phyloP scores from a whole-genome alignment of 2,329 filamentous ascomycete genomes.

The Colletotrichum nymphaeae region DNA sequence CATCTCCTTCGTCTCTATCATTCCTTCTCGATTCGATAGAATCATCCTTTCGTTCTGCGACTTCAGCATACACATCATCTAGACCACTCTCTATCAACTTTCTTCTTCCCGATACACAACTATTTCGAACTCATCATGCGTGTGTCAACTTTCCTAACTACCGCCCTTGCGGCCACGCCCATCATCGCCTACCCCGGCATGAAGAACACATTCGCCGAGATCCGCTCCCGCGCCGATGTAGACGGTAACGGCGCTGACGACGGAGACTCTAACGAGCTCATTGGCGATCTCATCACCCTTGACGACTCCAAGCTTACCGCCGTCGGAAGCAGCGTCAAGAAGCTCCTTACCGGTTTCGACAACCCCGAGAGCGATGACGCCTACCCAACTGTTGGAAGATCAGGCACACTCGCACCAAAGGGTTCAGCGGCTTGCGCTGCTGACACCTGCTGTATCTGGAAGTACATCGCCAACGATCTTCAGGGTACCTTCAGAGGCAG shows the following conservation, averaged over 20 bases:
- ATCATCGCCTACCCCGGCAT: slow-evolving; percentile 36
- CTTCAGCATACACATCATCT: not conserved
- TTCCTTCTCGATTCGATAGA: not conserved
- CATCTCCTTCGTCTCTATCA: not conserved
- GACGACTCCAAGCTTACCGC: slow-evolving; percentile 45
- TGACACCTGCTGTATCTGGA: slow-evolving; percentile 59
- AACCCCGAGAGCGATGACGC: slow-evolving; percentile 40
- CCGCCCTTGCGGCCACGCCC: slow-evolving; percentile 30
- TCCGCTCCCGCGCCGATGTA: slow-evolving; percentile 31
- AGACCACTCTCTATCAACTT: not conserved
- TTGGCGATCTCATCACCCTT: slow-evolving; percentile 53
- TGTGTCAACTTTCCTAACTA: slow-evolving; percentile 21
- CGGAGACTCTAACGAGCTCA: slow-evolving; percentile 33
- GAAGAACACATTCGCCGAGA: slow-evolving; percentile 35
- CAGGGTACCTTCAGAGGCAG: slow-evolving; percentile 47
- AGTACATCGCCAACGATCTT: slow-evolving; percentile 54
- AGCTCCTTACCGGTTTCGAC: slow-evolving; percentile 47
- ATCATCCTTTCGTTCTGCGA: slow-evolving; percentile 13
- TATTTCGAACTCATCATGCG: slow-evolving; percentile 40
- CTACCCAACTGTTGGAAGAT: slow-evolving; percentile 22
- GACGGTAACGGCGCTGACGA: slow-evolving; percentile 19
- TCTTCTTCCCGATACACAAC: not conserved
- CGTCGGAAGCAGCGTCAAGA: slow-evolving; percentile 50
- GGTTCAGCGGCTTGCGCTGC: slow-evolving; percentile 44
- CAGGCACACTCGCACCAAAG: slow-evolving; percentile 35